Evolutionary conservation across 2,329 filamentous ascomycete species (phyloP).

Genomic region (Penicillium verrucosum): DNA sequence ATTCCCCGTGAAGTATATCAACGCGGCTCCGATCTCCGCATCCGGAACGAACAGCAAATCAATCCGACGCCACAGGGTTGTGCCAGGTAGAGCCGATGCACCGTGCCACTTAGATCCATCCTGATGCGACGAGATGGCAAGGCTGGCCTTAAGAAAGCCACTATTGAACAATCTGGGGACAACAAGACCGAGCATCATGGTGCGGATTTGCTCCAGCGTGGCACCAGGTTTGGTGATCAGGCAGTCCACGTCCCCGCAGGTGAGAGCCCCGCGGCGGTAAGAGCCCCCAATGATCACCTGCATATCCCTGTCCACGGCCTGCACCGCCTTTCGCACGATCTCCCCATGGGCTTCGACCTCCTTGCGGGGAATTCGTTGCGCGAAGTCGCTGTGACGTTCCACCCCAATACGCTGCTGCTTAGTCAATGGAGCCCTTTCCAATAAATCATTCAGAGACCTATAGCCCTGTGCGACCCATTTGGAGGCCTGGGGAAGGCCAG

Average conservation of each 20-base stretch:
- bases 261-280: slow-evolving; percentile 72
- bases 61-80: slow-evolving; percentile 69
- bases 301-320: slow-evolving; percentile 59
- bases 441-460: slow-evolving; percentile 70
- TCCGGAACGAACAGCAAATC: slow-evolving; percentile 82
- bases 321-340: slow-evolving; percentile 60
- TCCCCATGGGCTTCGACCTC: slow-evolving; percentile 70
- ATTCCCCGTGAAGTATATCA: slow-evolving; percentile 95
- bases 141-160: slow-evolving; percentile 66
- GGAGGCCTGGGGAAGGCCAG: slow-evolving; percentile 65
- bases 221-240: slow-evolving; percentile 71
- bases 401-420: slow-evolving; percentile 71
- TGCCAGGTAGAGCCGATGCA: slow-evolving; percentile 66
- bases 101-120: slow-evolving; percentile 84
- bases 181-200: slow-evolving; percentile 61
- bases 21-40: slow-evolving; percentile 73
- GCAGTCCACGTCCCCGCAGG: slow-evolving; percentile 79
- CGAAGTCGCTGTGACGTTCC: slow-evolving; percentile 76
- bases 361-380: slow-evolving; percentile 69
- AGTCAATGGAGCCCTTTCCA: slow-evolving; percentile 59
- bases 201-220: slow-evolving; percentile 55
- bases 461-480: slow-evolving; percentile 75
- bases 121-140: slow-evolving; percentile 57
- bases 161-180: slow-evolving; percentile 58
- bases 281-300: slow-evolving; percentile 77